Percentiles rank a stretch among this genome's conserved stretches.
phyloP scores from a whole-genome alignment of 225 moss, liverwort and hornwort genomes.

The Bryoerythrophyllum caledonicum region DNA sequence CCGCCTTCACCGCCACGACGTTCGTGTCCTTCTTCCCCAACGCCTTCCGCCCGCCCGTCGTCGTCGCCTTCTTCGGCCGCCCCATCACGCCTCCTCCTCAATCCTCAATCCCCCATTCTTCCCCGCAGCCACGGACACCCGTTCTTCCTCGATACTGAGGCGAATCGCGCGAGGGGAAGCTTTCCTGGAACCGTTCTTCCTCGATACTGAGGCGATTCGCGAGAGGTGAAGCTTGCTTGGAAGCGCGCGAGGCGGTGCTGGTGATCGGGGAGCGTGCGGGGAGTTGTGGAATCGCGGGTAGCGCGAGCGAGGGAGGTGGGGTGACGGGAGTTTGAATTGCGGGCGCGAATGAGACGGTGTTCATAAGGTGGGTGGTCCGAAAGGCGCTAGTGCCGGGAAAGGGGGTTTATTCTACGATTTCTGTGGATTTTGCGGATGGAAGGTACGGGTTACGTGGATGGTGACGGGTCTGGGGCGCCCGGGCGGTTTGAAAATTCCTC shows the following conservation, averaged over 20 bases:
- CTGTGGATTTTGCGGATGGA: background rate
- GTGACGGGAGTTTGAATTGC: background rate
- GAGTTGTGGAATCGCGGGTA: background rate
- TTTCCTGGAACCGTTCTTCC: too few species aligned
- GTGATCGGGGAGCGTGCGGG: background rate
- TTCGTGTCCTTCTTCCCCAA: conserved; percentile 53
- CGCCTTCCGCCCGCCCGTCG: conserved; percentile 37
- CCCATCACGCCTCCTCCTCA: conserved; percentile 30
- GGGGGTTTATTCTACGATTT: too few species aligned
- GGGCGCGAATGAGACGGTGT: background rate
- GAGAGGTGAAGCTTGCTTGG: background rate
- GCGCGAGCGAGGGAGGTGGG: background rate
- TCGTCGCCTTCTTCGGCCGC: conserved; percentile 48
- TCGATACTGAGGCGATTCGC: background rate
- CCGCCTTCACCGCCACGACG: conserved; percentile 22
- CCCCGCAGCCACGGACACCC: background rate
- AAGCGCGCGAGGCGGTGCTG: background rate
- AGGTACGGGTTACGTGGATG: background rate
- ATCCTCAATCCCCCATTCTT: background rate
- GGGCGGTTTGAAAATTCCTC: background rate
- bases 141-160: too few species aligned
- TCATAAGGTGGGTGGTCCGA: background rate
- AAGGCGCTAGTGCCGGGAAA: background rate
- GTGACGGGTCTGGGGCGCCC: background rate
- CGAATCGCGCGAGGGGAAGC: too few species aligned